Percentiles rank a stretch among this genome's conserved stretches.
Evolutionary conservation across 2,329 filamentous ascomycete genomes (phyloP).

Genomic region (Lecanicillium sp.): DNA sequence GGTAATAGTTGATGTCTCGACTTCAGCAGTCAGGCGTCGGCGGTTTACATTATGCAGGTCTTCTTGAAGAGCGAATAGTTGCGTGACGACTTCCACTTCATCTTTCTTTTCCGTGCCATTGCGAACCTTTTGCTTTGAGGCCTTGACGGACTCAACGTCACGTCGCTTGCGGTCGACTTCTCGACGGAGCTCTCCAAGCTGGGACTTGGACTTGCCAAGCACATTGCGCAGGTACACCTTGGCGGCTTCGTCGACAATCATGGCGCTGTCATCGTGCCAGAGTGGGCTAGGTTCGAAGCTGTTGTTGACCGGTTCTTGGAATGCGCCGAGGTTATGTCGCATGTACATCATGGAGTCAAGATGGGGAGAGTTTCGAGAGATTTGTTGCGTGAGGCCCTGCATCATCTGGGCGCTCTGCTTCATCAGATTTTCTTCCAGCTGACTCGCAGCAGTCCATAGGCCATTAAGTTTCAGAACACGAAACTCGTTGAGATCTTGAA

Average conservation of each 20-base stretch:
- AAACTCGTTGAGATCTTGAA: constrained; percentile 92
- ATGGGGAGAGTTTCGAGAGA: constrained; percentile 78
- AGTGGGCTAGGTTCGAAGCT: constrained; percentile 90
- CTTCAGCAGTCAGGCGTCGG: constrained; percentile 78
- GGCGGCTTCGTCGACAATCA: constrained; percentile 79
- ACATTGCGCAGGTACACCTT: constrained; percentile 91
- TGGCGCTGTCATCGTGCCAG: constrained; percentile 88
- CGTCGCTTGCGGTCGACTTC: constrained; percentile 81
- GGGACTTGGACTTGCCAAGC: constrained; percentile 80
- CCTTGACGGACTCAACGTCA: constrained; percentile 75
- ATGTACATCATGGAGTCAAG: constrained; percentile 98
- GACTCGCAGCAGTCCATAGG: constrained; percentile 75
- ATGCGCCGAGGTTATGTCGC: constrained; percentile 76
- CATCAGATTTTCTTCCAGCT: constrained; percentile 74
- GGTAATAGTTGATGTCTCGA: constrained; percentile 92
- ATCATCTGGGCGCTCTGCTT: constrained; percentile 67
- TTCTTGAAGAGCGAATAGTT: constrained; percentile 81
- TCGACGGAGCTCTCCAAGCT: constrained; percentile 70
- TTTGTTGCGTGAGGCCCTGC: constrained; percentile 69
- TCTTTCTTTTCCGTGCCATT: constrained; percentile 85
- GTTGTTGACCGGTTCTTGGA: constrained; percentile 80
- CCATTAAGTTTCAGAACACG: constrained; percentile 76
- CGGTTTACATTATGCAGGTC: constrained; percentile 78
- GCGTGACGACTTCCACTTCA: constrained; percentile 75
- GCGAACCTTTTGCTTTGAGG: constrained; percentile 66